Percentiles rank a stretch among this genome's conserved stretches.
These are phyloP conservation scores for Phytophthora aleatoria DNA, from an alignment of 352 stramenopile genomes.

Conservation along the genomic window DNA sequence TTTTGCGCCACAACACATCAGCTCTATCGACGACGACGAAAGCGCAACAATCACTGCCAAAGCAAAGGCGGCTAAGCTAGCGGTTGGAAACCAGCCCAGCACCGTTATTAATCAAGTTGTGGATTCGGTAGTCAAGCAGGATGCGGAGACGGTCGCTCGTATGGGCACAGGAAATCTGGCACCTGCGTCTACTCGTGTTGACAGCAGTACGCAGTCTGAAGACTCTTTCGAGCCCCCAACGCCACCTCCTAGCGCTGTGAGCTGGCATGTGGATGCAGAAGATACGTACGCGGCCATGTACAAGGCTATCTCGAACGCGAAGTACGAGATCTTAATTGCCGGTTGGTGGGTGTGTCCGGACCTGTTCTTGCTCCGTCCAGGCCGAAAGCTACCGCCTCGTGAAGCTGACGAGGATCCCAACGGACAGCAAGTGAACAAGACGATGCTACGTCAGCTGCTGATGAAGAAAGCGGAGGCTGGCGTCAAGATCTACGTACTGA, in stretches of 20 bases:
- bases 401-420: conserved; percentile 34
- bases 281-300: conserved; percentile 88
- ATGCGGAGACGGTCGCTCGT: conserved; percentile 29
- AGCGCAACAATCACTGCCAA: conserved; percentile 34
- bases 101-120: conserved; percentile 37
- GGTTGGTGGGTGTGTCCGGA: conserved; percentile 91
- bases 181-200: conserved; percentile 33
- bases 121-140: conserved; percentile 41
- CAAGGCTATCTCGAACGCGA: conserved; percentile 84
- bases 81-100: conserved; percentile 8
- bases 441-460: conserved; percentile 76
- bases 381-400: conserved; percentile 51
- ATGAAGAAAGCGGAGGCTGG: conserved; percentile 80
- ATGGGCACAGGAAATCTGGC: conserved; percentile 31
- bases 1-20: conserved; percentile 72
- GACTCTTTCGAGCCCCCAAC: conserved; percentile 52
- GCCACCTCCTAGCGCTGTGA: conserved; percentile 61
- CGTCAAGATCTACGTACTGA: conserved; percentile 91
- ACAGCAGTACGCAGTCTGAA: conserved; percentile 69
- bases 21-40: conserved; percentile 44
- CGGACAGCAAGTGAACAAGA: conserved; percentile 61
- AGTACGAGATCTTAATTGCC: conserved; percentile 91
- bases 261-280: conserved; percentile 88
- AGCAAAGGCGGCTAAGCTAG: conserved; percentile 29
- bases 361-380: conserved; percentile 77